These are phyloP conservation scores for Tubosaeta brunneosetosa DNA, from an alignment of 768 basidiomycete genomes.

Conservation along the genomic window DNA sequence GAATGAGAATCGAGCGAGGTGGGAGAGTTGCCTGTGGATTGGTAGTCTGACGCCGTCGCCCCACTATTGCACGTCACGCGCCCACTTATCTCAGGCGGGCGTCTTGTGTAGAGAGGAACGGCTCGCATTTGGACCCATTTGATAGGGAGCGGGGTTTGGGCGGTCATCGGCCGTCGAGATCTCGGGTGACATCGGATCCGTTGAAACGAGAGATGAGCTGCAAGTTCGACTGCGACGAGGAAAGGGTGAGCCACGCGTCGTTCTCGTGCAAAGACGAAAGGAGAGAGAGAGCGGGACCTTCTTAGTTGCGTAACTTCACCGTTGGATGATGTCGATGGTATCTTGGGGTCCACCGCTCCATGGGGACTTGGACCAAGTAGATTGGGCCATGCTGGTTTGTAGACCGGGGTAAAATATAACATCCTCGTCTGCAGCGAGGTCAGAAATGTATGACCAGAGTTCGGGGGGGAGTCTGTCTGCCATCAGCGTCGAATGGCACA, in stretches of 20 bases:
- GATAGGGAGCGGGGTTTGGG: too few relatives aligned
- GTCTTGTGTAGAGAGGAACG: too few relatives aligned
- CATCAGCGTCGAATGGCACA: slow-evolving; percentile 9
- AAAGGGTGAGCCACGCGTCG: not conserved
- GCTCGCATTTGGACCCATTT: too few relatives aligned
- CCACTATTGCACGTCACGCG: too few relatives aligned
- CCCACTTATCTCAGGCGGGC: too few relatives aligned
- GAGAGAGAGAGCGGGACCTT: slow-evolving; percentile 40
- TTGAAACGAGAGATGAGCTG: too few relatives aligned
- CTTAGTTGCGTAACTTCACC: slow-evolving; percentile 59
- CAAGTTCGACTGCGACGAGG: slow-evolving; percentile 40
- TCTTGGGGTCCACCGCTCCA: slow-evolving; percentile 53
- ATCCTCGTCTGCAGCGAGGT: slow-evolving; percentile 67
- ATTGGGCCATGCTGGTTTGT: slow-evolving; percentile 58
- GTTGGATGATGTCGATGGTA: slow-evolving; percentile 52
- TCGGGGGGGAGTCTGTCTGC: slow-evolving; percentile 55
- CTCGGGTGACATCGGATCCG: too few relatives aligned
- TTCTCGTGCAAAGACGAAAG: not conserved
- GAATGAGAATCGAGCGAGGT: too few relatives aligned
- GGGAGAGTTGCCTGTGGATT: too few relatives aligned
- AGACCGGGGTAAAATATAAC: slow-evolving; percentile 58
- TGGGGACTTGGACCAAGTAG: slow-evolving; percentile 57
- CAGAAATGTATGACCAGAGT: slow-evolving; percentile 66
- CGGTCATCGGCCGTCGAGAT: too few relatives aligned
- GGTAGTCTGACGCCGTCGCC: too few relatives aligned